Evolutionary conservation across 2,329 filamentous ascomycete genomes (phyloP), one percentile per base, ranked within the genome.

Genomic region (Colletotrichum sp.): DNA sequence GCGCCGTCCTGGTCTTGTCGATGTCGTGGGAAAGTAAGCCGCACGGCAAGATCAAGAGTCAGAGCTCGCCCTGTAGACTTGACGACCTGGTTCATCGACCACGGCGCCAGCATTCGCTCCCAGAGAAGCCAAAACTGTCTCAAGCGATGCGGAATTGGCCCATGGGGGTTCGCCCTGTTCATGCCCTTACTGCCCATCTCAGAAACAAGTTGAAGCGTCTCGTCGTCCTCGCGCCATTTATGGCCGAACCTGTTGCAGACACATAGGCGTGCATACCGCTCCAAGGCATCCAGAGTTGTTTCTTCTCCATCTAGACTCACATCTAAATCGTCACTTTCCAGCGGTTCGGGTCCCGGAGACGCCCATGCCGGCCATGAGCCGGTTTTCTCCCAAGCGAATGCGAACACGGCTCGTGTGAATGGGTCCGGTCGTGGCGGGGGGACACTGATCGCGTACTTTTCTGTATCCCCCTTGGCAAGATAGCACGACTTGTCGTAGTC

Each of bases 51-150:
- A 28, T 72, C 69, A 39, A 72, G 69, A 36, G 69, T 28, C 30
- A 72, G 3, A 13, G 57, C 63, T 3, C 69, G 61, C 52, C 69
- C 69, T 5, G 69, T 72, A 1, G 61, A 36, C 69, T 67, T 67
- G 43, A 72, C 43, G 16, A 72, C 30, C 43, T 72, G 69, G 4
- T 72, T 72, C 60, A 72, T 66, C 13, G 39, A 60, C 69, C 69
- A 72, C 12, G 69, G 61, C 15, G 60, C 60, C 24, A 72, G 3
- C 69, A 72, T 72, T 7, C 69, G 61, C 39, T 72, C 61, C 69
- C 69, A 72, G 24, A 72, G 43, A 3, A 34, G 13, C 69, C 69
- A 72, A n/a, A 39, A 30, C 24, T 36, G 18, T 10, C 18, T 15
- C 32, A 72, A 18, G 15, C 69, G 69, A 10, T 26, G 7, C 32